Conservation (phyloP, 2,329 filamentous ascomycete genomes). For the Sclerotinia subarctica region DNA sequence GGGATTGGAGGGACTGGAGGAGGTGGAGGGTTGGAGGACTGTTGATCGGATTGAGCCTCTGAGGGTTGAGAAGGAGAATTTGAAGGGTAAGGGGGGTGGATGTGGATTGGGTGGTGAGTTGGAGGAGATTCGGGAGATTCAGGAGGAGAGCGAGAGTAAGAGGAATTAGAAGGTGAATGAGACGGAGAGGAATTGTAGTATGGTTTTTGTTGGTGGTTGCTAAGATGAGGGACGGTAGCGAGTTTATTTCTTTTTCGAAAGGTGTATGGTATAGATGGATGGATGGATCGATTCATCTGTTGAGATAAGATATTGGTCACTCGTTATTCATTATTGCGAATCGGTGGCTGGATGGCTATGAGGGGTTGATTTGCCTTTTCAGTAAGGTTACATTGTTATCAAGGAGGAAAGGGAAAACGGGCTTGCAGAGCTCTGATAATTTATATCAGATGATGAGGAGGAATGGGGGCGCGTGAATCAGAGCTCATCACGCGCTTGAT, state of each 20-base stretch:
- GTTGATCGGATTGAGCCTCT: background rate
- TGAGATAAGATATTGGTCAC: background rate
- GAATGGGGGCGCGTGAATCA: background rate
- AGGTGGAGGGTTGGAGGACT: background rate
- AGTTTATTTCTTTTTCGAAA: background rate
- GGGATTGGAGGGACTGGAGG: background rate
- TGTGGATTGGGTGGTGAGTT: background rate
- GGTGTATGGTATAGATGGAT: background rate
- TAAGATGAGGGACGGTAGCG: background rate
- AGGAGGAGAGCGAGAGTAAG: background rate
- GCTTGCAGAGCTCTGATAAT: too few species aligned
- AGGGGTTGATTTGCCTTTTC: background rate
- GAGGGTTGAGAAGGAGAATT: background rate
- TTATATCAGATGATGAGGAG: too few species aligned
- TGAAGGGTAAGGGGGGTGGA: background rate
- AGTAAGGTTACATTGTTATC: background rate
- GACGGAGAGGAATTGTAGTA: background rate
- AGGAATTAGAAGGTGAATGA: background rate
- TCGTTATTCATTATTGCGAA: background rate
- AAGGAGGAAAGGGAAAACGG: background rate
- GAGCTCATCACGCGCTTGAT: background rate
- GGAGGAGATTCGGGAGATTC: background rate
- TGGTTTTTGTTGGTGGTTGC: slow-evolving; percentile 6
- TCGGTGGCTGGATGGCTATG: background rate
- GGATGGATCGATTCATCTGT: background rate